Conservation (phyloP, 202 grass and related monocot genomes). For the Setaria viridis region DNA sequence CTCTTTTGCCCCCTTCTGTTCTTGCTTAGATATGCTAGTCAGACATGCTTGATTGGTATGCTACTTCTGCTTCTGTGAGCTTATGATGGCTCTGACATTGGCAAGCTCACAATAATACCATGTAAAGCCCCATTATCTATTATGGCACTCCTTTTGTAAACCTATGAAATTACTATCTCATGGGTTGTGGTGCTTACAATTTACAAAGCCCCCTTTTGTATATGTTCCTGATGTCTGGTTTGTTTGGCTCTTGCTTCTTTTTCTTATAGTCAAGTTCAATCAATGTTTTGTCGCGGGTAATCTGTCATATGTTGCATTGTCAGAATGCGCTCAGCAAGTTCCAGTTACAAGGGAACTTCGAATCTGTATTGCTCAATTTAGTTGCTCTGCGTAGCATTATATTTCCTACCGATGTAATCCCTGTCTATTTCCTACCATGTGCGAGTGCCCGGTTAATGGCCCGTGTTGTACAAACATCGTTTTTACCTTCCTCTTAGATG, state of each 20-base stretch:
- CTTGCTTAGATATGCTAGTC: constrained; percentile 37
- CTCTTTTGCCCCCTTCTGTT: constrained; percentile 37
- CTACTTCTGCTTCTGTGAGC: constrained; percentile 50
- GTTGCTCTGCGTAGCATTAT: not conserved
- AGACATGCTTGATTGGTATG: constrained; percentile 23
- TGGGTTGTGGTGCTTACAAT: not conserved
- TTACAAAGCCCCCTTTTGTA: not conserved
- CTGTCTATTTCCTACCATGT: no score
- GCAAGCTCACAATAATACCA: constrained; percentile 36
- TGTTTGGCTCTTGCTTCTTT: constrained; percentile 5
- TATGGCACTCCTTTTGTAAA: constrained; percentile 25
- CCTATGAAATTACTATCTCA: constrained; percentile 32
- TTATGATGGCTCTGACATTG: constrained; percentile 48
- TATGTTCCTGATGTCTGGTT: constrained; percentile 20
- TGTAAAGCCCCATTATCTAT: constrained; percentile 31
- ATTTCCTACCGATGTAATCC: no score
- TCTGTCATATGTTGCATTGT: not conserved
- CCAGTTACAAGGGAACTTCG: not conserved
- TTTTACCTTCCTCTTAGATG: no score
- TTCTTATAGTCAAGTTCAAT: not conserved
- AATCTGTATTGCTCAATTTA: not conserved
- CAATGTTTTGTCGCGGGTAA: not conserved
- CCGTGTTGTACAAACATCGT: no score
- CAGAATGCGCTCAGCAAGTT: constrained; percentile 2
- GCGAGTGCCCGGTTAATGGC: no score